These are phyloP conservation scores for Rubia tinctorum DNA, from an alignment of 305 asterid genomes.

Conservation along the genomic window DNA sequence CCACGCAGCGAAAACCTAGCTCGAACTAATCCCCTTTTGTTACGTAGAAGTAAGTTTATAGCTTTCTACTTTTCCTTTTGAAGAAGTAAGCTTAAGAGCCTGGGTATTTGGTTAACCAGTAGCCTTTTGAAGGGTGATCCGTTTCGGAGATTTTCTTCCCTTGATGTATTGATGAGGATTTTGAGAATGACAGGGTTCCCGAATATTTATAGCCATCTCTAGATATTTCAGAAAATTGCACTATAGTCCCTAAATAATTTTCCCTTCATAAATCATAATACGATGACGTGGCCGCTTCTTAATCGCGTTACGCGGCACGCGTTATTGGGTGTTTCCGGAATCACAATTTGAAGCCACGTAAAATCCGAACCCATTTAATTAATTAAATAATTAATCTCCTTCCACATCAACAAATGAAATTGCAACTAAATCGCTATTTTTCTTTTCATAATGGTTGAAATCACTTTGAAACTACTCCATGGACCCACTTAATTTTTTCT, in stretches of 20 bases:
- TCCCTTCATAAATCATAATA: not conserved
- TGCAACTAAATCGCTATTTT: too few relatives aligned
- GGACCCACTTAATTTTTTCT: too few relatives aligned
- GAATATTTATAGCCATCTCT: conserved; percentile 54
- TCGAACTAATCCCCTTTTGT: too few relatives aligned
- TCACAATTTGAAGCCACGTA: not conserved
- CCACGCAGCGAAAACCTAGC: too few relatives aligned
- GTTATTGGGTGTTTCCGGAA: not conserved
- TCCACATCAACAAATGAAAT: too few relatives aligned
- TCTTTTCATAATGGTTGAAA: too few relatives aligned
- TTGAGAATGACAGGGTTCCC: not conserved
- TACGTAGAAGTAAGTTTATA: too few relatives aligned
- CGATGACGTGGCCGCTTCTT: conserved; percentile 41
- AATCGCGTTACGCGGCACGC: conserved; percentile 12
- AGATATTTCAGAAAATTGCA: conserved; percentile 34
- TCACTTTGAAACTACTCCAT: too few relatives aligned
- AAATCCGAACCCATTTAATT: too few relatives aligned
- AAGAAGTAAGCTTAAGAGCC: not conserved
- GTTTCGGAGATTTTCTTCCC: not conserved
- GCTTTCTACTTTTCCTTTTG: not conserved
- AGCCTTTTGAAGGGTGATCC: not conserved
- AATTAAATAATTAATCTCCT: too few relatives aligned
- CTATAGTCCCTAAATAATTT: not conserved
- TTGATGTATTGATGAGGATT: not conserved
- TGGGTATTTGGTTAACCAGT: not conserved